Evolutionary conservation across 495 filamentous ascomycete genomes (phyloP), one percentile per base, ranked within the genome.

Genomic region (Mytilinidion resinicola): DNA sequence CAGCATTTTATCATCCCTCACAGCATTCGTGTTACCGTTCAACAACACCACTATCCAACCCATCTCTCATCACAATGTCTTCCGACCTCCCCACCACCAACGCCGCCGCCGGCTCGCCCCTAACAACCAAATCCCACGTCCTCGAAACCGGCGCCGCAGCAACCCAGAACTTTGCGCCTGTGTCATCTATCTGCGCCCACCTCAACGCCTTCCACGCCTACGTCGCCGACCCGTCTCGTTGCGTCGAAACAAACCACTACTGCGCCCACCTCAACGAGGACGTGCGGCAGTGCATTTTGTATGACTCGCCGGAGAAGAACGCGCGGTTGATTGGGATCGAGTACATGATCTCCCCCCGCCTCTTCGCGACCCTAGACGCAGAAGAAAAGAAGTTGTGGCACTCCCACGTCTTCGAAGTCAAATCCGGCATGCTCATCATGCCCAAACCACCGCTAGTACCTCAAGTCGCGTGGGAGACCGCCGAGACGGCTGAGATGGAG

Each of bases 161-260:
- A 56, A 74, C 79, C 37, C 71, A 87, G 74, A 76, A 86, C 61
- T 90, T 95, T 69, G 73, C 75, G 0, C 90, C 91, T 0, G 66
- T 88, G 25, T 87, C 90, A 58, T 80, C 80, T 51, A 82, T 95
- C 61, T 95, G 91, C 71, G 90, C 86, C 3, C 85, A 90, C 67
- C 77, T 95, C 30, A 90, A 93, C 68, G 90, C 89, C 49, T 92
- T 90, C 73, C 90, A 95, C 72, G 80, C 83, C 56, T 91, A 91
- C 70, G 84, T 83, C 37, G 77, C 79, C 12, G 87, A 90, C 46
- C 82, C 82, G 0, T 77, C 73, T 0, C 80, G 86, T 20, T 77
- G 74, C 57, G 82, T 96, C 25, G 89, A 93, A 66, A 76, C 88
- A 3, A 89, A 91, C 68, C 90, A 96, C 69, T 96, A 93, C 73